phyloP scores from a whole-genome alignment of 202 grass and related monocot genomes.

The Schoenoplectus tabernaemontani region DNA sequence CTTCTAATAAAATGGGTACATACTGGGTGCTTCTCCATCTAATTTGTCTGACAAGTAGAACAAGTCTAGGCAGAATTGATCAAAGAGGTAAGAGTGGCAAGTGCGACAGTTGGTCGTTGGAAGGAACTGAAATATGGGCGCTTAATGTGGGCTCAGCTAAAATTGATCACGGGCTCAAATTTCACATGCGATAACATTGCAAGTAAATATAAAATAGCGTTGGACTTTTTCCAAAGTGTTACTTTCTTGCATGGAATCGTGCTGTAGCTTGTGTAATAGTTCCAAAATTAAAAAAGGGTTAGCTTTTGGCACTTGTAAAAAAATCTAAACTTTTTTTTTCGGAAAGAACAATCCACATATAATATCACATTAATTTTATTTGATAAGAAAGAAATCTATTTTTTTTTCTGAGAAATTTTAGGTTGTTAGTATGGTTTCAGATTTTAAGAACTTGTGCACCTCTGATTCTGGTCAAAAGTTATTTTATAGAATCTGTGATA shows the following conservation, averaged over 20 bases:
- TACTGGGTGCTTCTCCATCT: neutral
- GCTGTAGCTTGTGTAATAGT: neutral
- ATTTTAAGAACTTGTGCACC: too few species aligned
- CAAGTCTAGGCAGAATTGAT: neutral
- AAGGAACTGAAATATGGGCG: slow-evolving; percentile 30
- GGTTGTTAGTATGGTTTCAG: too few species aligned
- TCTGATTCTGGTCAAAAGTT: too few species aligned
- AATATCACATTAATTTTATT: neutral
- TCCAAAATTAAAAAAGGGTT: too few species aligned
- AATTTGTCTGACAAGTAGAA: neutral
- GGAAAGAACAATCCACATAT: too few species aligned
- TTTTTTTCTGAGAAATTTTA: neutral
- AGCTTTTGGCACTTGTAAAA: neutral
- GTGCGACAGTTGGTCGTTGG: slow-evolving; percentile 45
- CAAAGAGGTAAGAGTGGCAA: neutral
- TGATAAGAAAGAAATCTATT: neutral
- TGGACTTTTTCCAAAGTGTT: neutral
- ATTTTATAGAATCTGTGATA: too few species aligned
- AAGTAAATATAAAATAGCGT: neutral
- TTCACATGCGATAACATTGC: neutral
- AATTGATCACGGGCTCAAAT: slow-evolving; percentile 25
- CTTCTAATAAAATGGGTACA: too few species aligned
- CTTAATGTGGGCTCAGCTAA: neutral
- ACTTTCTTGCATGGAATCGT: neutral
- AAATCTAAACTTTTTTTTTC: neutral